phyloP scores from a whole-genome alignment of 495 filamentous ascomycete genomes.

The Podospora pseudocomata region DNA sequence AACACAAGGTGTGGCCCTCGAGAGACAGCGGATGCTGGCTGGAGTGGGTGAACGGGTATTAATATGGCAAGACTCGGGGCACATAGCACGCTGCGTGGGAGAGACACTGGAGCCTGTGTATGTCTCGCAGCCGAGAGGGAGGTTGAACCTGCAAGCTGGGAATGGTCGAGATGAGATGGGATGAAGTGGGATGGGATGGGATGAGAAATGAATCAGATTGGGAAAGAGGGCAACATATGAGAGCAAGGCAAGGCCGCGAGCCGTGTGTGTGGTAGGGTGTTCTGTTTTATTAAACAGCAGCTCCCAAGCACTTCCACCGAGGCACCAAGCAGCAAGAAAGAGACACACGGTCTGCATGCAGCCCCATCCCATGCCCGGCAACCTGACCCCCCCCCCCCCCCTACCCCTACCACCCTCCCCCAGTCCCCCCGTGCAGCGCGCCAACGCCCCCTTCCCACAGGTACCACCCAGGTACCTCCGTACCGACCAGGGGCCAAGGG shows the following conservation, averaged over 20 bases:
- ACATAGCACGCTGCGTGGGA: conserved; percentile 27
- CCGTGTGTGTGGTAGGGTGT: conserved; percentile 16
- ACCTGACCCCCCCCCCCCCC: conserved; percentile 1
- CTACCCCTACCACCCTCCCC: neutral
- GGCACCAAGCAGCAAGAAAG: conserved; percentile 1
- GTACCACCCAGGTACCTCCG: conserved; percentile 26
- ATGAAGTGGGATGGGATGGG: conserved; percentile 3
- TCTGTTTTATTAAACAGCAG: conserved; percentile 7
- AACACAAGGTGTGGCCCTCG: conserved; percentile 36
- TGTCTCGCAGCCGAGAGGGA: conserved; percentile 6
- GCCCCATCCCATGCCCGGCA: conserved; percentile 5
- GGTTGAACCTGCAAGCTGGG: conserved; percentile 29
- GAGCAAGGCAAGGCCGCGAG: conserved; percentile 14
- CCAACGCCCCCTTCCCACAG: conserved; percentile 12
- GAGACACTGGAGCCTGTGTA: conserved; percentile 20
- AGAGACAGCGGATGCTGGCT: conserved; percentile 35
- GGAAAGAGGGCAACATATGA: conserved; percentile 13
- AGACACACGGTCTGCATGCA: conserved; percentile 12
- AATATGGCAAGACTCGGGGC: conserved; percentile 43
- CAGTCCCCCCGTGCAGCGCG: neutral
- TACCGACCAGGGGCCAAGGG: conserved; percentile 15
- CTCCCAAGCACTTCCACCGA: neutral
- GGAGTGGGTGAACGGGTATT: conserved; percentile 46
- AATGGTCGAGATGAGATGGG: conserved; percentile 17
- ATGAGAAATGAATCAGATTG: neutral